Base-by-base conservation (phyloP, 768 basidiomycete species). In the Psilocybe tampanensis region DNA sequence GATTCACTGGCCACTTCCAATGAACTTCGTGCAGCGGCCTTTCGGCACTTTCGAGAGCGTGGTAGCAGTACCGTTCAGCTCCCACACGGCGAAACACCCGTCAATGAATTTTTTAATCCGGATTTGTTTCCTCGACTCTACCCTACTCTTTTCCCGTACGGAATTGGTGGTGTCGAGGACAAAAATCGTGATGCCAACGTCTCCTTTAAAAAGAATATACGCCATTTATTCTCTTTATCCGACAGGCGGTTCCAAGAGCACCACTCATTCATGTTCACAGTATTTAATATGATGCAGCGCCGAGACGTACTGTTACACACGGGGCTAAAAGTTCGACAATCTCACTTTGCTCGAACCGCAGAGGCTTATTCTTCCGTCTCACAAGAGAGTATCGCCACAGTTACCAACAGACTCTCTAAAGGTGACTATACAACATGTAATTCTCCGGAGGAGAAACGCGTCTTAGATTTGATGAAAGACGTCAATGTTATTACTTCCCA, bases 61-160 rank as follows among this genome's bases (percentile, higher is more conserved):
- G 68, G 68, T 5, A 68, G 69, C 8, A 55, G 39, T 0, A 61
- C 61, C 53, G 39, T 76, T 18, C 42, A 71, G 44, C 58, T 76
- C 34, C 65, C 65, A 3, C 76, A 76, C 60, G 70, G 58, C n/a
- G 53, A 65, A 15, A 15, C 23, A 3, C 71, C 74, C 6, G 66
- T 67, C 0, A 74, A 74, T 61, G 73, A 77, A 49, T 77, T 74
- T 61, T 58, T 58, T 29, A 75, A 79, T 57, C 70, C 71, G 1
- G 7, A 42, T 8, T 41, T 80, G n/a, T 74, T 81, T 44, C 76
- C 76, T 1, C 68, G 64, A 56, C 70, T 77, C 17, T 80, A 74
- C 62, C 77, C 79, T 2, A 74, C 75, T 0, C 51, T 81, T 0
- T 80, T 72, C 64, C 78, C 78, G 0, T 80, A 71, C 62, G 76